phyloP scores from a whole-genome alignment of 805 yeast species.

The Cyberlindnera euphorbiiphila region DNA sequence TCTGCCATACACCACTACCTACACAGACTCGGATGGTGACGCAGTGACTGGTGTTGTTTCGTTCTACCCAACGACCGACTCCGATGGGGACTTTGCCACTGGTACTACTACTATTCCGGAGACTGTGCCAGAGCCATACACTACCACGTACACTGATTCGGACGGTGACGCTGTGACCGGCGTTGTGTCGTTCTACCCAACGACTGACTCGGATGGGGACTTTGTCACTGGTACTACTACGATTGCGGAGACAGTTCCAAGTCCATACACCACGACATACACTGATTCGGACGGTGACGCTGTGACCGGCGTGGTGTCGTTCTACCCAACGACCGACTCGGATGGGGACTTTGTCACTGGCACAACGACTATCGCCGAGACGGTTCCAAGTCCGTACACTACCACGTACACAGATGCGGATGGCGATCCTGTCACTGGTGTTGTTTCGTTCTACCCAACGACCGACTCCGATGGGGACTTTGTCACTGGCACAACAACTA shows the following conservation, averaged over 20 bases:
- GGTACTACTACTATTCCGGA: neutral
- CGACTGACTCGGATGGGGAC: too few species aligned
- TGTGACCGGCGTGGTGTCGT: neutral
- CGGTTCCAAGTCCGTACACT: neutral
- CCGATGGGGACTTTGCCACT: neutral
- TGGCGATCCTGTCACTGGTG: neutral
- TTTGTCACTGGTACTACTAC: neutral
- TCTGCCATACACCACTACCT: neutral
- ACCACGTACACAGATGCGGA: neutral
- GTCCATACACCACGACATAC: neutral
- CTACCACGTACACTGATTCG: neutral
- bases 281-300: neutral
- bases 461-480: neutral
- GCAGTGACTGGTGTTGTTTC: neutral
- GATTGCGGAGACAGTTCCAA: neutral
- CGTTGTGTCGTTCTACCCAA: too few species aligned
- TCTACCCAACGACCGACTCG: neutral
- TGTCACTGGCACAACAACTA: neutral
- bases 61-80: neutral
- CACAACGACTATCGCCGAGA: neutral
- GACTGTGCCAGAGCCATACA: neutral
- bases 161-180: neutral
- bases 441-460: neutral
- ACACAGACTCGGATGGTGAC: neutral
- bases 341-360: neutral